Percentiles rank a stretch among this genome's conserved stretches.
These are phyloP conservation scores for Ehretia macrophylla DNA, from an alignment of 257 asterid species.

Conservation along the genomic window DNA sequence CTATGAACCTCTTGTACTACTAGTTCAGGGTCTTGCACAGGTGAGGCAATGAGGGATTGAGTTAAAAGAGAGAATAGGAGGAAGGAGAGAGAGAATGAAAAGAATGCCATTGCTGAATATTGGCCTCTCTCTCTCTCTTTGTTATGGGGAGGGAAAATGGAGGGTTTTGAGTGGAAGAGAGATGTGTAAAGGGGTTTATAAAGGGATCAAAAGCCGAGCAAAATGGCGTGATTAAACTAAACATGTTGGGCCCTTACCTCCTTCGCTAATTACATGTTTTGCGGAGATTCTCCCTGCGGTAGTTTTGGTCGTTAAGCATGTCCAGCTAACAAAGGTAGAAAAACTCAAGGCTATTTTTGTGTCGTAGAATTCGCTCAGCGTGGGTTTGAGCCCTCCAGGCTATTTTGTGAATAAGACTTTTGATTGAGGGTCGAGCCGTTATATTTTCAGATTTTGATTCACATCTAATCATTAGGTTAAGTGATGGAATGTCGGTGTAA, in stretches of 20 bases:
- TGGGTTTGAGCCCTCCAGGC: too few relatives aligned
- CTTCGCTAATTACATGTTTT: constrained; percentile 52
- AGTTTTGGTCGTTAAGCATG: constrained; percentile 47
- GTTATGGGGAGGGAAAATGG: neutral
- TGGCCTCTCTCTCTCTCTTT: neutral
- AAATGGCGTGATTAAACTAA: constrained; percentile 61
- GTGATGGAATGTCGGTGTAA: too few relatives aligned
- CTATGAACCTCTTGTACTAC: constrained; percentile 66
- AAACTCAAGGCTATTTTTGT: neutral
- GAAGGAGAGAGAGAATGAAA: constrained; percentile 21
- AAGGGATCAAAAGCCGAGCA: constrained; percentile 32
- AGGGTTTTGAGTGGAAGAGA: constrained; percentile 6
- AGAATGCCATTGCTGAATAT: constrained; percentile 28
- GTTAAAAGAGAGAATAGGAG: constrained; percentile 19
- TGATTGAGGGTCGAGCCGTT: too few relatives aligned
- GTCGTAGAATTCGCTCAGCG: too few relatives aligned
- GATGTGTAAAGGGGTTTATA: constrained; percentile 30
- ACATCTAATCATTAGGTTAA: too few relatives aligned
- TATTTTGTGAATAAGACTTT: too few relatives aligned
- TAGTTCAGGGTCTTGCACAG: constrained; percentile 41
- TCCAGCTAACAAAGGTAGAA: neutral
- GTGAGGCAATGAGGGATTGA: constrained; percentile 42
- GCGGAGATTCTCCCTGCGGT: constrained; percentile 45
- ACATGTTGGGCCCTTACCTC: constrained; percentile 43
- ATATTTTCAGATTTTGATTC: too few relatives aligned